Conservation (phyloP, 176 grass and related monocot species). For the Carex cristatella region DNA sequence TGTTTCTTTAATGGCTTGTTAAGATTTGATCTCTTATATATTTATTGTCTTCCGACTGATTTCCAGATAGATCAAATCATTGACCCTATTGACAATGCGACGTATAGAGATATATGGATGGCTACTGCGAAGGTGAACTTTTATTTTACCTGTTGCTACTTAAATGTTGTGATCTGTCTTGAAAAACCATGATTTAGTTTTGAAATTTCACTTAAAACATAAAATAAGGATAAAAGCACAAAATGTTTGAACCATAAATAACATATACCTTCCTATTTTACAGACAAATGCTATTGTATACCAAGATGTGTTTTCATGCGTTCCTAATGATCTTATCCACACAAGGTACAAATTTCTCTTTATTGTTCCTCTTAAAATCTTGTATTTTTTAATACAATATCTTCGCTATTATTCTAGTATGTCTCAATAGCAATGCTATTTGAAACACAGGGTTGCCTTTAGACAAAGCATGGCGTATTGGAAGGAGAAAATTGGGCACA, state of each 20-base stretch:
- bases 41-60: slow-evolving; percentile 14
- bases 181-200: neutral
- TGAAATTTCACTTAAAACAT: neutral
- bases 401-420: neutral
- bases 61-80: slow-evolving; percentile 77
- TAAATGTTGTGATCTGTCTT: neutral
- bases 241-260: neutral
- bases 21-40: slow-evolving; percentile 16
- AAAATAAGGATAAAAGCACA: neutral
- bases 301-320: slow-evolving; percentile 94
- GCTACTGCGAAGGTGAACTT: slow-evolving; percentile 81
- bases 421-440: neutral
- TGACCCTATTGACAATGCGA: slow-evolving; percentile 74
- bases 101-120: slow-evolving; percentile 93
- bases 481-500: slow-evolving; percentile 81
- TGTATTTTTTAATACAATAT: neutral
- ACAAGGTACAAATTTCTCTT: slow-evolving; percentile 55
- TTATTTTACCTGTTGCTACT: slow-evolving; percentile 14
- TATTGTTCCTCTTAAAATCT: neutral
- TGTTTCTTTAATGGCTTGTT: slow-evolving; percentile 6
- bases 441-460: slow-evolving; percentile 49
- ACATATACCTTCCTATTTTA: slow-evolving; percentile 8
- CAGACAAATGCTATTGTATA: slow-evolving; percentile 92
- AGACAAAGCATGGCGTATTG: slow-evolving; percentile 58
- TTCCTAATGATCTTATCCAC: slow-evolving; percentile 86